Evolutionary conservation across 371 early-diverging fungal genomes (phyloP), one percentile per base, ranked within the genome.

Genomic region (Globomyces sp.): DNA sequence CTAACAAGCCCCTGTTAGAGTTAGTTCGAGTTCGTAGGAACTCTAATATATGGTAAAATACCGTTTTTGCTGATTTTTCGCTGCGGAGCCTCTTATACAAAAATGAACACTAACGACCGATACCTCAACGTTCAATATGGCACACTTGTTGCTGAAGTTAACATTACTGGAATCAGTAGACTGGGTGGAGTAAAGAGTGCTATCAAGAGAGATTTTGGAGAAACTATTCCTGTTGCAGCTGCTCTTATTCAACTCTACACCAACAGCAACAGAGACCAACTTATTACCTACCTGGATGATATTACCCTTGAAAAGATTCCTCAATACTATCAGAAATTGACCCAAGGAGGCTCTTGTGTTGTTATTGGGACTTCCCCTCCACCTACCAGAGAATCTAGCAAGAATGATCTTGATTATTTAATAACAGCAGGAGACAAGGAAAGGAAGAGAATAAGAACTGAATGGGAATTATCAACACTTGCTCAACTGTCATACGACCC

Each of bases 201-300:
- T 41, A 58, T 58, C 58, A 58, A 58, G 34, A 11, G 5, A 3
- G 24, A 24, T 5, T 55, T 51, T 51, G 13, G 13, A 51, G 51
- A 51, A 51, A 34, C 51, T 51, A 4, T 51, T 51, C 13, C 51
- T 51, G 13, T 13, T 51, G 51, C 5, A 13, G 51, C 0, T 11
- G 47, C 9, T 47, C 51, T 51, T 4, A 51, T 60, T 47, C 66
- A 66, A 63, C 66, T 66, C 63, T 66, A 42, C 43, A 61, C 52
- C 47, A 46, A 46, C 47, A 46, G 37, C 66, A 53, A 66, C 8
- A 24, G 42, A 39, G 13, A 49, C 43, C 60, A 44, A 37, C 47
- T 8, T 34, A 63, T 60, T 41, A 13, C 49, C 10, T 48, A 67
- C 45, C 6, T 67, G 63, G 47, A 46, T 39, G 63, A 63, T 24